Conservation (phyloP, 345 rosid genomes). For the Salix koriyanagi region DNA sequence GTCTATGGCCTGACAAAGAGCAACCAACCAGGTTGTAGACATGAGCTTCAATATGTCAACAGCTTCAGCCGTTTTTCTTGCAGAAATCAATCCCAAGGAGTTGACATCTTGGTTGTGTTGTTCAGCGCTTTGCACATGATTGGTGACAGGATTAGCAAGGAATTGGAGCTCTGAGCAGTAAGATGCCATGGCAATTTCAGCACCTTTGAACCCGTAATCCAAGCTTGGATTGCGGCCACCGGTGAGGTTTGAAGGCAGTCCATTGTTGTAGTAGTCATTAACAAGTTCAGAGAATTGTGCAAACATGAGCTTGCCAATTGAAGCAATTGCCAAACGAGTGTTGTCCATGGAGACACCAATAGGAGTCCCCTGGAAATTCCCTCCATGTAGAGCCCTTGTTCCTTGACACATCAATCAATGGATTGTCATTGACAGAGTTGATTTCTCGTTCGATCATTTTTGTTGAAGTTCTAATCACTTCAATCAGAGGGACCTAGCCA, state of each 20-base stretch:
- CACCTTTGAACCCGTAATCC: slow-evolving; percentile 36
- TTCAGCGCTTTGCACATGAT: slow-evolving; percentile 34
- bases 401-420: slow-evolving; percentile 30
- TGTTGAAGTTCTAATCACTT: slow-evolving; percentile 27
- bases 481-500: slow-evolving; percentile 35
- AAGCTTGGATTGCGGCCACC: slow-evolving; percentile 33
- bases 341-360: slow-evolving; percentile 38
- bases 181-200: slow-evolving; percentile 39
- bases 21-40: slow-evolving; percentile 28
- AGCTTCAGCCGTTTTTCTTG: slow-evolving; percentile 32
- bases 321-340: slow-evolving; percentile 28
- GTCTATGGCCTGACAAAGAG: slow-evolving; percentile 31
- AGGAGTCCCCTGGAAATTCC: slow-evolving; percentile 35
- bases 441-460: slow-evolving; percentile 33
- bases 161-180: slow-evolving; percentile 35
- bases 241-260: slow-evolving; percentile 32
- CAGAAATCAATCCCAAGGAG: slow-evolving; percentile 29
- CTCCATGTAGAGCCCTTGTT: slow-evolving; percentile 28
- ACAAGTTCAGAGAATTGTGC: slow-evolving; percentile 36
- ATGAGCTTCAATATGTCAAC: slow-evolving; percentile 32
- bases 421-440: slow-evolving; percentile 35
- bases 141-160: slow-evolving; percentile 33
- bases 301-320: slow-evolving; percentile 30
- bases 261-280: slow-evolving; percentile 31
- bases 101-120: slow-evolving; percentile 38